Evolutionary conservation across 768 basidiomycete species (phyloP), one percentile per base, ranked within the genome.

Genomic region (Mycena latifolia): DNA sequence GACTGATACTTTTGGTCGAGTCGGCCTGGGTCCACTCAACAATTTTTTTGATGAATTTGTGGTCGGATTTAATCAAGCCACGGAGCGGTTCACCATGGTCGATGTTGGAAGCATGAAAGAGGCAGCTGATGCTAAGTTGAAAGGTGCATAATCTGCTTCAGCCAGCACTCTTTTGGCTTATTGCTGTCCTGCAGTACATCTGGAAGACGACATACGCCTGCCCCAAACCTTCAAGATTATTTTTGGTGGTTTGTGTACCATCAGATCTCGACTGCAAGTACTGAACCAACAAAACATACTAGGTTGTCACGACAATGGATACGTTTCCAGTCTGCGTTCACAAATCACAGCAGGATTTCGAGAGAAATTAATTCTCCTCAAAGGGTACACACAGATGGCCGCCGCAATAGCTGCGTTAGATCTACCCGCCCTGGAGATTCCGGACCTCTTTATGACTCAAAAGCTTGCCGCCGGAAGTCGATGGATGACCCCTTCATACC

Each of bases 241-340:
- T 67, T 91, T 92, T 71, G 90, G 88, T 72, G 91, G 91, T 66
- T 71, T 75, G 67, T 43, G 28, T 33, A 64, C 55, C 51, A 22
- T 41, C 28, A 29, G 60, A 22, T 63, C 62, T 55, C 62, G 12
- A 59, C 11, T 25, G 41, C 11, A 24, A 67, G 22, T 63, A 57
- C 20, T 63, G 7, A 50, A 20, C 27, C 15, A 9, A 35, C 1
- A 28, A 52, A 59, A 35, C n/a, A n/a, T n/a, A n/a, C n/a, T 67
- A 91, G 90, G 89, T 67, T 89, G 88, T 72, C 91, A 92, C 74
- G 91, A 92, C 77, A 88, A 87, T 78, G 90, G 91, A 70, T 92
- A 92, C 78, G 82, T 85, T 55, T 84, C 86, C 27, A 83, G 81
- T 62, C 84, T 92, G 57, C 85, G 85, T 51, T 87, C 89, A 22